Conservation (phyloP, 2,329 filamentous ascomycete species). For the Lachnellula suecica region DNA sequence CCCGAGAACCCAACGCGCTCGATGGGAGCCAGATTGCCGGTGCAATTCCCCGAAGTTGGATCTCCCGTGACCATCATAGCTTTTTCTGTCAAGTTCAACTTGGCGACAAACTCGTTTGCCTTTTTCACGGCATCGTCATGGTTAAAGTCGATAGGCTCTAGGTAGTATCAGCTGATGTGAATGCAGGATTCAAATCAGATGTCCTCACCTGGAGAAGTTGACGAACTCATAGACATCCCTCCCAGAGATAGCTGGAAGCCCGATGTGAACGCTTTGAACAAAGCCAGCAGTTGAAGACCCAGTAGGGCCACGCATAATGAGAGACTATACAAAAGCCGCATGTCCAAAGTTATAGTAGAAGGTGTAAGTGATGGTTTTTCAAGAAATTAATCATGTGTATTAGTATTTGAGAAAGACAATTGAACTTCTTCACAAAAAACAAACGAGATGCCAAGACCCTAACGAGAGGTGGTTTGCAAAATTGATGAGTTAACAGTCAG, state of each 20-base stretch:
- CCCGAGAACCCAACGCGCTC: constrained; percentile 12
- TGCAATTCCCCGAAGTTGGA: constrained; percentile 6
- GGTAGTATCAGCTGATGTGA: not conserved
- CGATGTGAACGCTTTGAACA: not conserved
- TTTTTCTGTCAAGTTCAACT: constrained; percentile 29
- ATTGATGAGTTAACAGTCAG: no score
- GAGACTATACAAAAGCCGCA: not conserved
- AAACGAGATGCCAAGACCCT: no score
- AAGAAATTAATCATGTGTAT: no score
- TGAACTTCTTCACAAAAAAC: no score
- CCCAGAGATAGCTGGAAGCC: not conserved
- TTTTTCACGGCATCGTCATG: constrained; percentile 59
- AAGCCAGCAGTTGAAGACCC: not conserved
- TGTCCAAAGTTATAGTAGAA: not conserved
- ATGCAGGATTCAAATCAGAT: not conserved
- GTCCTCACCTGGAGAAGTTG: not conserved
- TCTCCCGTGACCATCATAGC: constrained; percentile 14
- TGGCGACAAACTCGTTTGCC: constrained; percentile 64
- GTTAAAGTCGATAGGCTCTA: not conserved
- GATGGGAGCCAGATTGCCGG: constrained; percentile 20
- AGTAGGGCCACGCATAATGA: not conserved
- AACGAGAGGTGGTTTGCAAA: no score
- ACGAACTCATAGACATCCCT: not conserved
- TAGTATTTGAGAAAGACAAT: not conserved
- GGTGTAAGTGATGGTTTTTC: not conserved